phyloP scores from a whole-genome alignment of 1,139 yeast species.

The Spencermartinsiella ligniputridi region DNA sequence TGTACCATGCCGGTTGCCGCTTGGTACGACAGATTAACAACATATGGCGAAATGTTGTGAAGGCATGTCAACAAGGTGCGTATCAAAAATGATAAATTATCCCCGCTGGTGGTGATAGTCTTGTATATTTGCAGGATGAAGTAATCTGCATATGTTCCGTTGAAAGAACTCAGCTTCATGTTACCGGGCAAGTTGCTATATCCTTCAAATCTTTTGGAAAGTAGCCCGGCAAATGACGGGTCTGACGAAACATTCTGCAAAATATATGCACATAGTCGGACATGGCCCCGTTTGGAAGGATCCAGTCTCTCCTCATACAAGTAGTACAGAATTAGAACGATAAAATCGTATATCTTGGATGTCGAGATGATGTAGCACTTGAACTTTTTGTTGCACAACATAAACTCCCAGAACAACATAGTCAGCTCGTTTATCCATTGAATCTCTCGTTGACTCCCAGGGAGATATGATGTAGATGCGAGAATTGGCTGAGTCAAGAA shows the following conservation, averaged over 20 bases:
- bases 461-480: slow-evolving; percentile 30
- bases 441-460: slow-evolving; percentile 30
- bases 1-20: slow-evolving; percentile 56
- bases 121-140: slow-evolving; percentile 27
- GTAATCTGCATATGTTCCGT: slow-evolving; percentile 34
- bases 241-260: slow-evolving; percentile 59
- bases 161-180: slow-evolving; percentile 28
- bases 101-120: slow-evolving; percentile 21
- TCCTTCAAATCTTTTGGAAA: slow-evolving; percentile 28
- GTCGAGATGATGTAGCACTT: slow-evolving; percentile 45
- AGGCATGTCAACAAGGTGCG: slow-evolving; percentile 32
- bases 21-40: slow-evolving; percentile 45
- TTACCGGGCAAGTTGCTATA: slow-evolving; percentile 28
- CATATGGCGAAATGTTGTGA: slow-evolving; percentile 33
- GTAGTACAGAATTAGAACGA: slow-evolving; percentile 53
- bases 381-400: slow-evolving; percentile 57
- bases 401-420: slow-evolving; percentile 69
- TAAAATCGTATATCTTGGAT: slow-evolving; percentile 49
- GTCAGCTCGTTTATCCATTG: slow-evolving; percentile 44
- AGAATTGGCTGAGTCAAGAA: slow-evolving; percentile 32
- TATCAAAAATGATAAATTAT: slow-evolving; percentile 16
- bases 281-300: slow-evolving; percentile 44
- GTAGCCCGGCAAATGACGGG: slow-evolving; percentile 25
- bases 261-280: slow-evolving; percentile 57
- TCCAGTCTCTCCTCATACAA: slow-evolving; percentile 46